Base-by-base conservation (phyloP, 1,139 yeast species). In the Hyphopichia pseudoburtonii region DNA sequence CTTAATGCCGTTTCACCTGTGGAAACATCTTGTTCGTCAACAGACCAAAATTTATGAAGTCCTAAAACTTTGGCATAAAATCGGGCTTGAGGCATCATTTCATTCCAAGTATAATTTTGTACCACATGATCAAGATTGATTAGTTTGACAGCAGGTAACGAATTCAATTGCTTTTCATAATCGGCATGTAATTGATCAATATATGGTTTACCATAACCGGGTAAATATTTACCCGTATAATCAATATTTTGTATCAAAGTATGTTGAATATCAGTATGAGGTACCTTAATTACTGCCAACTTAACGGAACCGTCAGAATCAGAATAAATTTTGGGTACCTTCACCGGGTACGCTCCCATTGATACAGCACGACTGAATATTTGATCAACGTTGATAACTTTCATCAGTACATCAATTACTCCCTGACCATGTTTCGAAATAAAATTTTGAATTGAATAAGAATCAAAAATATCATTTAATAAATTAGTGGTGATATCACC, bases 11-110 rank as follows among this genome's bases (percentile, higher is more conserved):
- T 76, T 46, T 65, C 78, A 36, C 75, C 78, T 0, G 95, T 86
- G 34, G 72, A 68, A n/a, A 86, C 74, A 46, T 82, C 86, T 30
- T 64, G 66, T 48, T 86, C 94, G 57, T 86, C 95, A 15, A 84
- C 94, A 0, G 92, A 82, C 95, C 95, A 85, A 56, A 78, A 86
- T 48, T 80, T 70, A 50, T 81, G 89, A 57, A 86, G 84, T 0
- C 90, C 90, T 50, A 86, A 76, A 5, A 77, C 75, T 14, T 62
- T 56, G 22, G 80, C 77, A 55, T 86, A 86, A 39, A 76, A 71
- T 15, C 59, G 61, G 42, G 88, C 84, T 2, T 78, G 77, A 2
- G 48, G 48, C 35, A 70, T 70, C 86, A 86, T 80, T 50, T 74
- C 66, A 50, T 80, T 64, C 90, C 90, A 83, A 29, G 76, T 76